phyloP scores from a whole-genome alignment of 2,329 filamentous ascomycete species.

The Triangularia setosa region DNA sequence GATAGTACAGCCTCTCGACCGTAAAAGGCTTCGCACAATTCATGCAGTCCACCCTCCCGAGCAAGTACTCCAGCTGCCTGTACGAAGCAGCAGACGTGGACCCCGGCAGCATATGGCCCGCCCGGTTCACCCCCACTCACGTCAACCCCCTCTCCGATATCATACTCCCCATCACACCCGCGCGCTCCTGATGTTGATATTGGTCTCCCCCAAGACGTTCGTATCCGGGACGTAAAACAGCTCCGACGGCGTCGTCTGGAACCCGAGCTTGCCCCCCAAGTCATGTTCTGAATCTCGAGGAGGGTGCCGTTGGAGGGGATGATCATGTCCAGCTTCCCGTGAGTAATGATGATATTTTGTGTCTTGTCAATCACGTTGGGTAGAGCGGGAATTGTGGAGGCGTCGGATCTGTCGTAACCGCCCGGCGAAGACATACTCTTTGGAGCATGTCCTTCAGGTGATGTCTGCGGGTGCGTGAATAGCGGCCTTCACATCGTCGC shows the following conservation, averaged over 20 bases:
- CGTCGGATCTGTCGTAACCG: slow-evolving; percentile 48
- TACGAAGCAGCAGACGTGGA: slow-evolving; percentile 67
- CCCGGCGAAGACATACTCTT: slow-evolving; percentile 35
- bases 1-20: slow-evolving; percentile 20
- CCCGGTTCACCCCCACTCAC: slow-evolving; percentile 58
- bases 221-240: slow-evolving; percentile 66
- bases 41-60: slow-evolving; percentile 63
- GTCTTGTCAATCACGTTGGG: slow-evolving; percentile 70
- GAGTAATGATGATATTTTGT: slow-evolving; percentile 68
- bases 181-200: slow-evolving; percentile 36
- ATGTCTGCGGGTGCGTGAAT: slow-evolving; percentile 68
- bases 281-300: slow-evolving; percentile 75
- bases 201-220: slow-evolving; percentile 41
- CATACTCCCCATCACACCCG: slow-evolving; percentile 65
- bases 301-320: slow-evolving; percentile 67
- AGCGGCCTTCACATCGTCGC: slow-evolving; percentile 63
- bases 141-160: slow-evolving; percentile 75
- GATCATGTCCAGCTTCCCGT: slow-evolving; percentile 67
- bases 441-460: slow-evolving; percentile 30
- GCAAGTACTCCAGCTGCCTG: slow-evolving; percentile 68
- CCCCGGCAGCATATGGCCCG: slow-evolving; percentile 66
- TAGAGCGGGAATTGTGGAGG: slow-evolving; percentile 54
- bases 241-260: slow-evolving; percentile 55
- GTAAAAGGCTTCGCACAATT: slow-evolving; percentile 39
- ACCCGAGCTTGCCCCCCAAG: slow-evolving; percentile 69